Conservation (phyloP, 2,329 filamentous ascomycete genomes). For the Apiospora arundinis region DNA sequence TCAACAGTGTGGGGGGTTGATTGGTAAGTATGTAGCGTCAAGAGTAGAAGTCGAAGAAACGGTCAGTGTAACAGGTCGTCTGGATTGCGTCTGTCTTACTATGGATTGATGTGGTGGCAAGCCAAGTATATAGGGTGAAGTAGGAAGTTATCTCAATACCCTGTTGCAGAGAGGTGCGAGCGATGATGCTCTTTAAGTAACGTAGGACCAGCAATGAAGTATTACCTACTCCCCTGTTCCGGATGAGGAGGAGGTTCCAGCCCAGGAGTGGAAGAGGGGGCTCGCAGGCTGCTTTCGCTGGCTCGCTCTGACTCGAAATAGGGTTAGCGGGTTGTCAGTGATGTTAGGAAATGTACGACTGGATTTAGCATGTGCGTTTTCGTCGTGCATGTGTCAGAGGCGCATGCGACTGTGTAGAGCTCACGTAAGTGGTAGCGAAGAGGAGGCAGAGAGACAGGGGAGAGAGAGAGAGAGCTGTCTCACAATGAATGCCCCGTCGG, state of each 20-base stretch:
- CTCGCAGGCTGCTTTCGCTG: neutral
- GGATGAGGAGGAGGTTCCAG: neutral
- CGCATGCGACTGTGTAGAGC: slow-evolving; percentile 15
- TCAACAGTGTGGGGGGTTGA: neutral
- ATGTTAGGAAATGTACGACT: neutral
- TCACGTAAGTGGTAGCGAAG: slow-evolving; percentile 8
- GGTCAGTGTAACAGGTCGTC: neutral
- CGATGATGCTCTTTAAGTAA: slow-evolving; percentile 13
- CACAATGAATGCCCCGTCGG: neutral
- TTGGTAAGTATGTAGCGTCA: neutral
- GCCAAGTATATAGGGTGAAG: neutral
- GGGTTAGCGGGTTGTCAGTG: slow-evolving; percentile 19
- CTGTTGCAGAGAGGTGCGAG: slow-evolving; percentile 10
- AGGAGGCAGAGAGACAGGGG: neutral
- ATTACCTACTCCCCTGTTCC: neutral
- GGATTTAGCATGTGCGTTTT: slow-evolving; percentile 20
- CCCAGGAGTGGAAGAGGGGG: neutral
- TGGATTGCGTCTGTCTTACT: neutral
- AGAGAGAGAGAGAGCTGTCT: neutral
- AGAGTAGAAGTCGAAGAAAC: neutral
- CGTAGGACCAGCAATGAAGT: neutral
- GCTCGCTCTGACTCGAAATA: slow-evolving; percentile 21
- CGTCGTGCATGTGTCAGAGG: slow-evolving; percentile 20
- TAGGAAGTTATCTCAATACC: neutral
- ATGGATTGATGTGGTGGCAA: neutral